Base-by-base conservation (phyloP, 148 eudicot species). In the Silene latifolia region DNA sequence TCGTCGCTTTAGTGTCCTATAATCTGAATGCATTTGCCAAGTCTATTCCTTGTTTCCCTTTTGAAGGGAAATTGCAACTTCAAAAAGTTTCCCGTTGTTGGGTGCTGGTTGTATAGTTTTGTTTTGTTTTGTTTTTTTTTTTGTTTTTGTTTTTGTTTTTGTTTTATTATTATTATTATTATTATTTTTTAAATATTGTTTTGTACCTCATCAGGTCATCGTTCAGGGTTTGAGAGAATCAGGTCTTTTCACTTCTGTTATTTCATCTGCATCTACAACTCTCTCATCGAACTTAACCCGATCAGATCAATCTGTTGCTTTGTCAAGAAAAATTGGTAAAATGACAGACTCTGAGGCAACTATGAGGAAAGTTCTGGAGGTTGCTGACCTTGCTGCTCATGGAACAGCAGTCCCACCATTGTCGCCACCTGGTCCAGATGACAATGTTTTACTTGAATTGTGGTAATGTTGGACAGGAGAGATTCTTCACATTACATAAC, bases 141-240 rank as follows among this genome's bases (percentile, higher is more conserved):
- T 4, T 32, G 5, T 32, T 32, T 32, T 4, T 32, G 5, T 32
- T 32, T 32, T 32, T 27, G 29, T 27, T 27, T 27, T 27, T 27
- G 3, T 27, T 27, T 27, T 27, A 1, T 27, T 27, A 27, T 27
- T 27, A 27, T 27, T 27, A 27, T 27, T 27, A 27, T 27, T 27
- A 25, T 23, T 8, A 19, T 71, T 13, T 35, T 35, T 27, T 27
- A 2, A 32, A 67, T 78, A 46, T 70, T 53, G 46, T 72, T 68
- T 70, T 68, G 39, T 75, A 46, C 29, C 61, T 6, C 57, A 76
- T 57, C 84, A 91, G 98, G 91, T 77, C 46, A 91, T 93, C 63
- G 79, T 93, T 76, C 91, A 89, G 77, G 91, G 98, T 46, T 81
- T 91, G 81, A 87, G 89, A 79, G 98, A 91, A 57, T 85, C 94